A percentile compares a stretch with the other conserved stretches of the same genome.
These are phyloP conservation scores for Passiflora organensis DNA, from an alignment of 345 rosid species.

Conservation along the genomic window DNA sequence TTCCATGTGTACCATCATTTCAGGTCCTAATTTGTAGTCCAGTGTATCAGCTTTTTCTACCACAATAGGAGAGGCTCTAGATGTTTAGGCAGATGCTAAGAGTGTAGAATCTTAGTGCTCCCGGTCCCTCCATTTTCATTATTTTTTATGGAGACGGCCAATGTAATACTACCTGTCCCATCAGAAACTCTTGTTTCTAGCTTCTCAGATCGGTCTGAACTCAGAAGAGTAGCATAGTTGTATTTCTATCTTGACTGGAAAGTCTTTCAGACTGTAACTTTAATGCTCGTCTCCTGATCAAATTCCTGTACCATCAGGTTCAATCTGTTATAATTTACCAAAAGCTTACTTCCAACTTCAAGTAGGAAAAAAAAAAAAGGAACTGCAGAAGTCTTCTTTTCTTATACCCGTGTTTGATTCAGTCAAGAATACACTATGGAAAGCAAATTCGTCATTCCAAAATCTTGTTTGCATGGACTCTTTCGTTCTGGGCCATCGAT, in stretches of 20 bases:
- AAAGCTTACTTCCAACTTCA: too few species aligned
- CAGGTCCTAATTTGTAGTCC: slow-evolving; percentile 8
- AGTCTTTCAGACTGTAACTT: too few species aligned
- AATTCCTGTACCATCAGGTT: too few species aligned
- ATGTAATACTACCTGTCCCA: background rate
- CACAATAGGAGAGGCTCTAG: slow-evolving; percentile 2
- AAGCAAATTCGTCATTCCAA: too few species aligned
- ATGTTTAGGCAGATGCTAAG: slow-evolving; percentile 3
- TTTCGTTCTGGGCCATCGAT: too few species aligned
- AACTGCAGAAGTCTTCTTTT: too few species aligned
- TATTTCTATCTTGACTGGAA: background rate
- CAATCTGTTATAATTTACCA: too few species aligned
- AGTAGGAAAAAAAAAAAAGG: too few species aligned
- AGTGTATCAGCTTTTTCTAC: slow-evolving; percentile 1
- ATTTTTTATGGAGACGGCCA: background rate
- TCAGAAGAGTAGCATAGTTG: slow-evolving; percentile 1
- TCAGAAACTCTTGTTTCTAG: background rate
- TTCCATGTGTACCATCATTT: slow-evolving; percentile 2
- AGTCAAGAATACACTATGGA: background rate
- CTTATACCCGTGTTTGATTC: background rate
- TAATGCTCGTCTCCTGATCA: too few species aligned
- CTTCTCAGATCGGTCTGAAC: slow-evolving; percentile 4
- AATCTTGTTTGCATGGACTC: too few species aligned
- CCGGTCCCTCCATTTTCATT: background rate
- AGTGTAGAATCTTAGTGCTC: slow-evolving; percentile 12